phyloP scores from a whole-genome alignment of 2,329 filamentous ascomycete genomes.

The Penicillium sp. region DNA sequence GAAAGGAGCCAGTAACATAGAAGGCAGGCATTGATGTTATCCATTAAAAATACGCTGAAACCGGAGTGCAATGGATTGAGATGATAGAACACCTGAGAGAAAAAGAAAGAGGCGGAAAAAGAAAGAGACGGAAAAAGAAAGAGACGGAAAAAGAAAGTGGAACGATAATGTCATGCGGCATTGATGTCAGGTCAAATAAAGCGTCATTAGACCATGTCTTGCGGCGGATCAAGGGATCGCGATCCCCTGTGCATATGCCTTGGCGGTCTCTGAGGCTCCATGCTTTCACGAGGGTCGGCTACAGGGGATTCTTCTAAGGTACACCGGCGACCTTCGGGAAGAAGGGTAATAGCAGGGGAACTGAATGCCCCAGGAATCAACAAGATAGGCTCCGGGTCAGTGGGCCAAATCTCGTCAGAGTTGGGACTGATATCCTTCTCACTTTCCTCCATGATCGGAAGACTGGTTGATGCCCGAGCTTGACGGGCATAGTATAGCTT shows the following conservation, averaged over 20 bases:
- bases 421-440: conserved; percentile 1
- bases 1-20: not conserved
- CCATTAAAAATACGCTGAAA: not conserved
- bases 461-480: conserved; percentile 28
- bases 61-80: not conserved
- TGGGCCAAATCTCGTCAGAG: not conserved
- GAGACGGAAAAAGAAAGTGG: not conserved
- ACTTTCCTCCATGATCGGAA: not conserved
- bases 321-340: not conserved
- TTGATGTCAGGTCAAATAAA: conserved; percentile 5
- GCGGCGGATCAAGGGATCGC: not conserved
- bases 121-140: not conserved
- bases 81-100: not conserved
- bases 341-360: not conserved
- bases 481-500: conserved; percentile 70
- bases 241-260: not conserved
- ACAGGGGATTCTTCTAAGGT: not conserved
- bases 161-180: not conserved
- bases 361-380: not conserved
- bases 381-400: not conserved
- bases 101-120: not conserved
- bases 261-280: not conserved
- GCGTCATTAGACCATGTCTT: conserved; percentile 7
- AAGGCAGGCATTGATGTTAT: not conserved
- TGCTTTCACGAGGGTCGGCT: not conserved